phyloP scores from a whole-genome alignment of 1,284 basidiomycete genomes.

The Phenoliferia sp. region DNA sequence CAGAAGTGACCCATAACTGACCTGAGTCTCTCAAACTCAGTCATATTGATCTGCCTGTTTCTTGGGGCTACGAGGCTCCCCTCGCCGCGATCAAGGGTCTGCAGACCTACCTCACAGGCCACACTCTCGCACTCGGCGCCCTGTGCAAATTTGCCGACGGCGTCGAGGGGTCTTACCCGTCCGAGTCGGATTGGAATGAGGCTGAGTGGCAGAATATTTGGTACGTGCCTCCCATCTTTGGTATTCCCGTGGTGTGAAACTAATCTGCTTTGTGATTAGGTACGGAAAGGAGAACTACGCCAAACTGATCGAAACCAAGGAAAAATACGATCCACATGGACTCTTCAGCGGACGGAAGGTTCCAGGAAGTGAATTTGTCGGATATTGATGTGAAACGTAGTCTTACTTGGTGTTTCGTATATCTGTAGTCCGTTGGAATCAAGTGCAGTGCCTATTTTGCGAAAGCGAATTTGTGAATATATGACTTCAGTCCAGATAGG shows the following conservation, averaged over 20 bases:
- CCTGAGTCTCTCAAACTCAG: background rate
- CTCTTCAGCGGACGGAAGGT: slow-evolving; percentile 9
- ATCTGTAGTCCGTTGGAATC: background rate
- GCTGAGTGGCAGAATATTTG: background rate
- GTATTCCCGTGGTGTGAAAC: background rate
- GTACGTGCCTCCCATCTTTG: background rate
- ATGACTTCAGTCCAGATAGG: background rate
- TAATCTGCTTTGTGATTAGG: background rate
- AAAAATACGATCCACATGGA: slow-evolving; percentile 12
- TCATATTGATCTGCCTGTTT: slow-evolving; percentile 15
- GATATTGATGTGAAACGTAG: slow-evolving; percentile 13
- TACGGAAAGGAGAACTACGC: slow-evolving; percentile 14
- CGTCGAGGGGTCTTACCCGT: slow-evolving; percentile 8
- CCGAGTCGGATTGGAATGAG: slow-evolving; percentile 18
- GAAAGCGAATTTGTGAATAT: background rate
- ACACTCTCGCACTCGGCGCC: slow-evolving; percentile 7
- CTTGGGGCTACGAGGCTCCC: background rate
- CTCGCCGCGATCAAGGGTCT: background rate
- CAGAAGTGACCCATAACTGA: background rate
- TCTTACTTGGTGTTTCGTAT: background rate
- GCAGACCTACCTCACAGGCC: slow-evolving; percentile 6
- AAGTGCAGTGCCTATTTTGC: background rate
- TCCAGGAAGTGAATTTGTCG: slow-evolving; percentile 16
- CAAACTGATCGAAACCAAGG: slow-evolving; percentile 12
- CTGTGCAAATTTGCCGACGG: slow-evolving; percentile 2